Evolutionary conservation across 1,284 basidiomycete genomes (phyloP), one percentile per base, ranked within the genome.

Genomic region (Cryptococcus amylolentus): DNA sequence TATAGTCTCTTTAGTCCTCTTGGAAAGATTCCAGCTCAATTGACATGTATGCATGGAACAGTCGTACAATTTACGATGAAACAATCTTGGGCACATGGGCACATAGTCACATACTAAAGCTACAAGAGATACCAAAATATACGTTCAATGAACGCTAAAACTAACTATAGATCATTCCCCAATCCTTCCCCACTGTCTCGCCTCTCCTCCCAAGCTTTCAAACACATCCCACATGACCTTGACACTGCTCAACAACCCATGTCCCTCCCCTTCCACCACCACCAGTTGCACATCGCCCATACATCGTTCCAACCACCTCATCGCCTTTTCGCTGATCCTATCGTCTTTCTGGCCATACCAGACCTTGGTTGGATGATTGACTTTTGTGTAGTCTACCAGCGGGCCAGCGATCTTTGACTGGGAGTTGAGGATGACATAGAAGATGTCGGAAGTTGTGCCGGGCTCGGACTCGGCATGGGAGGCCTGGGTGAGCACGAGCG

Each of bases 291-390:
- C 60, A 48, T 61, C 48, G 5, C 83, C 79, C 87, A 93, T 91
- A 49, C 84, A 85, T 62, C 82, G 84, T 75, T 92, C 88, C 88
- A 97, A 88, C 88, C 91, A 93, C 64, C 88, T 79, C 55, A 93
- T 88, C 48, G 89, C 88, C 66, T 88, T 86, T 69, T 94, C 86
- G 27, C 87, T 87, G 59, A 98, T 95, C 75, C 88, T 87, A 75
- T 98, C 94, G 73, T 98, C 95, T 65, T 83, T 84, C 64, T 91
- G 88, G 2, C 95, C 95, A 64, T 93, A 93, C 92, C 92, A 98
- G 40, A 98, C 86, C 44, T 84, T 85, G 49, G 91, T 87, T n/a
- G 80, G 81, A 65, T 89, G 86, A 10, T 84, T 83, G 59, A 96
- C 88, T 26, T 90, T 84, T 0, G 71, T 64, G 60, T 81, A 83